Evolutionary conservation across 306 rosid genomes (phyloP).

Genomic region (Casuarina equisetifolia): DNA sequence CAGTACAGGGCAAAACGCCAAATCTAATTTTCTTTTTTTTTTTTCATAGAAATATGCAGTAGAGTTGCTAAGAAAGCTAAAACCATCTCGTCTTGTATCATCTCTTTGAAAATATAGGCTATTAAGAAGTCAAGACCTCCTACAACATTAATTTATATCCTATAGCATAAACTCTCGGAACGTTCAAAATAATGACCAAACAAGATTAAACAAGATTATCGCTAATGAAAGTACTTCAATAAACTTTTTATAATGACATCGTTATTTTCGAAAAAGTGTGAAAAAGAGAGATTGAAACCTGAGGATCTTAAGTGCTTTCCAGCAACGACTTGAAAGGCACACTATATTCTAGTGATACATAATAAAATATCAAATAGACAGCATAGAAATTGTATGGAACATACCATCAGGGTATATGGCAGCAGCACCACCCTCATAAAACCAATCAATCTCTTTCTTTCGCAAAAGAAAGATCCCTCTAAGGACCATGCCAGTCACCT

Average conservation of each 20-base stretch:
- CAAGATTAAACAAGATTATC: neutral
- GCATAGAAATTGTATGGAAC: constrained; percentile 14
- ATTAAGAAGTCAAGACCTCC: neutral
- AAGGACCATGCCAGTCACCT: constrained; percentile 88
- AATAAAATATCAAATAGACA: constrained; percentile 14
- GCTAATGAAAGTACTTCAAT: neutral
- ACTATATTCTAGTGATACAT: constrained; percentile 11
- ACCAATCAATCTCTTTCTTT: constrained; percentile 96
- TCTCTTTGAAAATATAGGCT: neutral
- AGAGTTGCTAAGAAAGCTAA: neutral
- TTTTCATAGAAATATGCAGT: neutral
- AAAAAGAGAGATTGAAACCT: constrained; percentile 1
- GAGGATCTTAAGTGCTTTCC: constrained; percentile 12
- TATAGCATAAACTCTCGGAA: neutral
- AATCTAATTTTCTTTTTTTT: neutral
- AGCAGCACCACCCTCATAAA: constrained; percentile 99
- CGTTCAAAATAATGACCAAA: constrained; percentile 4
- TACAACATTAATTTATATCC: constrained; percentile 18
- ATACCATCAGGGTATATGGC: constrained; percentile 92
- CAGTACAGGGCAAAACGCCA: constrained; percentile 17
- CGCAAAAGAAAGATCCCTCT: constrained; percentile 89
- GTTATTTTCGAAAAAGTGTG: neutral
- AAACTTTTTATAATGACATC: neutral
- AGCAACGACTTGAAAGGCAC: constrained; percentile 15
- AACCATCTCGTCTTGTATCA: neutral